Base-by-base conservation (phyloP, 345 rosid genomes). In the Eucalyptus tenuipes region DNA sequence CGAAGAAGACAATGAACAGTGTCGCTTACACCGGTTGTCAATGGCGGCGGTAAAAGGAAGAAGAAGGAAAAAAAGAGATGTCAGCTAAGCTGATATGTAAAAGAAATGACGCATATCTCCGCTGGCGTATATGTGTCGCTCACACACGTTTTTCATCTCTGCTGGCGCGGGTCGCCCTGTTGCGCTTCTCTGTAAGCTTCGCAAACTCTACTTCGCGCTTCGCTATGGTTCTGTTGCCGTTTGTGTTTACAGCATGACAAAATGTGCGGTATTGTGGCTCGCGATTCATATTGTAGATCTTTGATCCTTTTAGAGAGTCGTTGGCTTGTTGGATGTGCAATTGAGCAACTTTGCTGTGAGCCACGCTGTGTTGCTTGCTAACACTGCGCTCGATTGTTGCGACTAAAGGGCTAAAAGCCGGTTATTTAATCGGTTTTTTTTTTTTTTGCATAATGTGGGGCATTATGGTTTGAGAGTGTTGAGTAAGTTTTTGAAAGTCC, bases 161-260 rank as follows among this genome's bases (percentile, higher is more conserved):
- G 98, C 99, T 75, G 99, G 98, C 59, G 99, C 99, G 87, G 95
- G 97, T 90, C 99, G 96, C 90, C 96, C 99, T 53, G 97, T 96
- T 40, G 99, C 99, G 92, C 95, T 96, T 29, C 98, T 97, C 87
- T 92, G 99, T 97, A 93, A 80, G 95, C 87, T 59, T 79, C 45
- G 4, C 33, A 6, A 48, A n/a, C 49, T 66, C 57, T 57, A 33
- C 71, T 88, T 88, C 49, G 86, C 45, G 48, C 29, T 44, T 71
- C 15, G 45, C 59, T 55, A 79, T 89, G 47, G 42, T 89, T 82
- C 50, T 82, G 47, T 82, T 29, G 47, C 49, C 7, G 47, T 22
- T 44, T 82, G 29, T 82, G 42, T 79, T 31, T 37, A 15, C 47
- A 33, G 47, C 31, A 44, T 31, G 47, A 33, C 66, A 1, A 5